Base-by-base conservation (phyloP, 768 basidiomycete genomes). In the Leccinum imitatum region DNA sequence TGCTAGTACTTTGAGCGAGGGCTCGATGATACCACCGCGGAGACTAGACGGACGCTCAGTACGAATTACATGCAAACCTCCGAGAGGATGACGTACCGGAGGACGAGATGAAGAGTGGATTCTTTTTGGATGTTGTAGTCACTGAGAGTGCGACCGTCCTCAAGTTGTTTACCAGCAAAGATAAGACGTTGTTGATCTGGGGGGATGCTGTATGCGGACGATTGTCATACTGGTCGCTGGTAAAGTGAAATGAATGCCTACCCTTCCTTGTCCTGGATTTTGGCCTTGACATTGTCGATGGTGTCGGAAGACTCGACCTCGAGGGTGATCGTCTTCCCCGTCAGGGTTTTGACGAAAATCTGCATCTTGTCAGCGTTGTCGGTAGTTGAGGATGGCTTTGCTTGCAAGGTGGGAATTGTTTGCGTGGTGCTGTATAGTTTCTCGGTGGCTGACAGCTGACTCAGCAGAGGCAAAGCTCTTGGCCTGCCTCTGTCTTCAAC, bases 121-220 rank as follows among this genome's bases (percentile, higher is more conserved):
- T 98, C 95, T 79, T 95, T 95, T 81, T 95, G 94, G 73, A 96
- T 97, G 81, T 96, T 96, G 83, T 96, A 98, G 79, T 98, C 96
- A 66, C 85, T 90, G 48, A 98, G 81, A 7, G 95, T 98, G 68
- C 96, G 91, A 51, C 96, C 96, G 76, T 98, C 96, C 78, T 98
- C 96, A 60, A 98, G 87, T 77, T 98, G 96, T 84, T 98, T 98
- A 56, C 96, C 96, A 60, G 96, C 96, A 67, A 98, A 69, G 9
- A 69, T 69, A 21, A 69, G 67, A 37, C 68, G 68, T 11, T 69
- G 68, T 59, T 69, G 68, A 50, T 69, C 68, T 0, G 68, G 68
- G 5, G 68, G 68, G 6, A 69, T 69, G 13, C 68, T 71, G 48
- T 94, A 76, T 31, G 37, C 17, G 14, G 17, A 21, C 27, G 54